phyloP scores from a whole-genome alignment of 2,329 filamentous ascomycete species.

The Trichoderma pleuroti region DNA sequence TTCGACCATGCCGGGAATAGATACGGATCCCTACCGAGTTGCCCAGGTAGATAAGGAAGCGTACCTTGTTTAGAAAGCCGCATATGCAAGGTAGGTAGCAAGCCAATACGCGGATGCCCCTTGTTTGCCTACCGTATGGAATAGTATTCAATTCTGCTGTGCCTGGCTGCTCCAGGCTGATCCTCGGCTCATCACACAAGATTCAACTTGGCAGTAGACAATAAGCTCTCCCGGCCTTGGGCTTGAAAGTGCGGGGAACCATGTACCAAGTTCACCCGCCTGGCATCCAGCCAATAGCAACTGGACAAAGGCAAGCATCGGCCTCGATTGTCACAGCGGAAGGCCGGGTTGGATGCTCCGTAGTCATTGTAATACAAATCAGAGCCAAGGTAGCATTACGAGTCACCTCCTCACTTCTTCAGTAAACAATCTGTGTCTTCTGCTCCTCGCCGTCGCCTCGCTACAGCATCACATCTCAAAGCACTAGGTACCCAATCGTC shows the following conservation, averaged over 20 bases:
- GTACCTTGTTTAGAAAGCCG: neutral
- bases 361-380: neutral
- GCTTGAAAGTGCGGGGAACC: constrained; percentile 15
- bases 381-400: neutral
- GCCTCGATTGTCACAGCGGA: neutral
- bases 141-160: neutral
- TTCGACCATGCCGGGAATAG: neutral
- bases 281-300: constrained; percentile 3
- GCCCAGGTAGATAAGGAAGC: neutral
- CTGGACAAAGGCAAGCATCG: neutral
- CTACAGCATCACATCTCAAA: neutral
- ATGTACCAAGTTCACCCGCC: neutral
- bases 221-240: neutral
- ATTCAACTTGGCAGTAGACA: neutral
- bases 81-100: neutral
- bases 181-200: neutral
- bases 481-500: neutral
- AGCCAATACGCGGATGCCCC: neutral
- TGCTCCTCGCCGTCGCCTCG: neutral
- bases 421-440: neutral
- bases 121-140: no score
- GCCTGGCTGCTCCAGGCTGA: neutral
- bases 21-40: neutral
- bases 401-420: neutral
- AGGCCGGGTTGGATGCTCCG: neutral